Evolutionary conservation across 768 basidiomycete genomes (phyloP).

Genomic region (Antrodiella citrinella): DNA sequence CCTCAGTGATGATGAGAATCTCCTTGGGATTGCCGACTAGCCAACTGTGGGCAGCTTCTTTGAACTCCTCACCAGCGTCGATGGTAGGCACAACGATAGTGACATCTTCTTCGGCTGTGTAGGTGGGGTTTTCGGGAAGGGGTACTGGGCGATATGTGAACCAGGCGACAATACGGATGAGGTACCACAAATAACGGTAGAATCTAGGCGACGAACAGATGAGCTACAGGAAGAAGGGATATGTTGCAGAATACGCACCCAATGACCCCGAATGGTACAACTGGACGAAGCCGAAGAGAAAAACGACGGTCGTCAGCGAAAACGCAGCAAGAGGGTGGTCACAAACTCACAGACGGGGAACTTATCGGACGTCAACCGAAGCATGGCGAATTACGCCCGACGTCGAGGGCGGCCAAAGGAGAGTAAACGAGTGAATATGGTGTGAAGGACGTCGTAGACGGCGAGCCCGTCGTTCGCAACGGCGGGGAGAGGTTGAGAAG

Average conservation of each 20-base stretch:
- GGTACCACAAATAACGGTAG: conserved; percentile 90
- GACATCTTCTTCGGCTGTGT: conserved; percentile 85
- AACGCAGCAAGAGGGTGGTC: not conserved
- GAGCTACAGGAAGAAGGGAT: not conserved
- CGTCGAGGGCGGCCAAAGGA: not conserved
- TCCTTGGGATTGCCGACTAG: conserved; percentile 88
- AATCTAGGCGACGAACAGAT: conserved; percentile 41
- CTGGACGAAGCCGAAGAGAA: conserved; percentile 31
- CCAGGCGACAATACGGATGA: conserved; percentile 76
- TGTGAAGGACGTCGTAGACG: not conserved
- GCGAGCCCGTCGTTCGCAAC: not conserved
- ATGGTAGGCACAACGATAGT: conserved; percentile 96
- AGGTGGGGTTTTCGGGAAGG: conserved; percentile 84
- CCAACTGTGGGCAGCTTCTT: conserved; percentile 89
- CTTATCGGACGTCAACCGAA: conserved; percentile 85
- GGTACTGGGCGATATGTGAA: conserved; percentile 83
- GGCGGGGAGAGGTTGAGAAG: not conserved
- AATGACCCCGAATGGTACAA: conserved; percentile 85
- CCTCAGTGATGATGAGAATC: conserved; percentile 71
- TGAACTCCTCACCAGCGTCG: conserved; percentile 93
- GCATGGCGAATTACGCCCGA: conserved; percentile 36
- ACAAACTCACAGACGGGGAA: conserved; percentile 78
- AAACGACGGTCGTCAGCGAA: conserved; percentile 4
- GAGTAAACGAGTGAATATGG: not conserved
- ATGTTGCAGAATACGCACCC: conserved; percentile 40